A percentile compares a stretch with the other conserved stretches of the same genome.
Evolutionary conservation across 257 asterid genomes (phyloP).

Genomic region (Craterostigma plantagineum): DNA sequence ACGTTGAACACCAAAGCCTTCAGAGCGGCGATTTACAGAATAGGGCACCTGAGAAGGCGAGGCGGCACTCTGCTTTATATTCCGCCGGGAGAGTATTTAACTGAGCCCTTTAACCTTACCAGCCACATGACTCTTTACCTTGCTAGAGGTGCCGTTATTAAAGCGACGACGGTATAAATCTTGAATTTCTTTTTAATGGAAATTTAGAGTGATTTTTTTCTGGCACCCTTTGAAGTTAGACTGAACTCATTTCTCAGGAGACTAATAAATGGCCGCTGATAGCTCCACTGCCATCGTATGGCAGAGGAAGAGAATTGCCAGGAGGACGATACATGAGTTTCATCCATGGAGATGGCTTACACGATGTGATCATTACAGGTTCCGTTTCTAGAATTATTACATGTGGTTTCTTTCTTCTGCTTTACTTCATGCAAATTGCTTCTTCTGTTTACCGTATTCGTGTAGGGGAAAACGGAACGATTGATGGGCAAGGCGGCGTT

Average conservation of each 20-base stretch:
- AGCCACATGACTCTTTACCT: conserved; percentile 91
- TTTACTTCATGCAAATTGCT: too few relatives aligned
- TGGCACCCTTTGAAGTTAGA: too few relatives aligned
- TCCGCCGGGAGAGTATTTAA: conserved; percentile 75
- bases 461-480: conserved; percentile 86
- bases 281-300: conserved; percentile 83
- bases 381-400: background rate
- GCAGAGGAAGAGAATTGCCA: conserved; percentile 90
- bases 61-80: conserved; percentile 86
- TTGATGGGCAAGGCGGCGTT: conserved; percentile 83
- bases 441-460: conserved; percentile 1
- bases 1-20: conserved; percentile 84
- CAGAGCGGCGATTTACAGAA: conserved; percentile 54
- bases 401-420: too few relatives aligned
- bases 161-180: conserved; percentile 51
- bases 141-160: conserved; percentile 72
- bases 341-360: conserved; percentile 80
- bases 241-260: conserved; percentile 27
- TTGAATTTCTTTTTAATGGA: background rate
- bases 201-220: too few relatives aligned
- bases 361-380: conserved; percentile 85
- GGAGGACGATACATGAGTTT: conserved; percentile 90
- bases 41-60: conserved; percentile 54
- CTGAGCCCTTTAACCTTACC: conserved; percentile 70
- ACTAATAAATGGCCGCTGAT: conserved; percentile 55